Evolutionary conservation across 2,329 filamentous ascomycete species (phyloP).

Genomic region (Fusarium equiseti): DNA sequence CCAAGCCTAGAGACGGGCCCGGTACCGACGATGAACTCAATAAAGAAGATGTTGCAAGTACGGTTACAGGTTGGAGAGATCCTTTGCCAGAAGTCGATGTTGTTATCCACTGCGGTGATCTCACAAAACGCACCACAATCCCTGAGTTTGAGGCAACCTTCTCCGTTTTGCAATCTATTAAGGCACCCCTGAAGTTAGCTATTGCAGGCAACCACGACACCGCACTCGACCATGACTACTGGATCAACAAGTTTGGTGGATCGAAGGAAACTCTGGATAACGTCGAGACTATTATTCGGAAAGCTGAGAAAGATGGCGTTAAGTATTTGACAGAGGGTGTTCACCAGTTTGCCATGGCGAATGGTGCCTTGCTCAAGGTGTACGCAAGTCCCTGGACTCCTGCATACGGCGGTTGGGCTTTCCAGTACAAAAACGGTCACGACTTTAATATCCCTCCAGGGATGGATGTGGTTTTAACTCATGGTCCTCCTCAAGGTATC

Average conservation of each 20-base stretch:
- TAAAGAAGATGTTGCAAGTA: slow-evolving; percentile 18
- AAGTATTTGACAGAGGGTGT: slow-evolving; percentile 62
- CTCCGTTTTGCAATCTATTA: slow-evolving; percentile 55
- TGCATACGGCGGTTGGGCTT: slow-evolving; percentile 59
- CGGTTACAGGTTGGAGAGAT: slow-evolving; percentile 48
- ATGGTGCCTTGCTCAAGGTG: slow-evolving; percentile 62
- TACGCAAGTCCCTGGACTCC: slow-evolving; percentile 68
- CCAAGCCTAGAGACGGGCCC: slow-evolving; percentile 26
- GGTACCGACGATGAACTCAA: slow-evolving; percentile 46
- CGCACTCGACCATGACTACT: slow-evolving; percentile 53
- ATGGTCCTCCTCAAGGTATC: slow-evolving; percentile 66
- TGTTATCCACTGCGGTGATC: slow-evolving; percentile 65
- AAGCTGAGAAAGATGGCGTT: slow-evolving; percentile 56
- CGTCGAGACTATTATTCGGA: slow-evolving; percentile 54
- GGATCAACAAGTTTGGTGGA: slow-evolving; percentile 13
- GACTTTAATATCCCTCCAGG: slow-evolving; percentile 51
- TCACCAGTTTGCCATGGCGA: slow-evolving; percentile 60
- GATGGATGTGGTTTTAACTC: slow-evolving; percentile 65
- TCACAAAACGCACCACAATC: slow-evolving; percentile 58
- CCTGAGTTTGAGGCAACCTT: slow-evolving; percentile 58
- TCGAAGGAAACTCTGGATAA: slow-evolving; percentile 49
- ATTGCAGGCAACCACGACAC: slow-evolving; percentile 69
- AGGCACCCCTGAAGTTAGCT: slow-evolving; percentile 64
- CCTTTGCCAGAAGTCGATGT: slow-evolving; percentile 58
- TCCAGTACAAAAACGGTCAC: slow-evolving; percentile 61